Evolutionary conservation across 495 filamentous ascomycete species (phyloP), one percentile per base, ranked within the genome.

Genomic region (Collariella sp.): DNA sequence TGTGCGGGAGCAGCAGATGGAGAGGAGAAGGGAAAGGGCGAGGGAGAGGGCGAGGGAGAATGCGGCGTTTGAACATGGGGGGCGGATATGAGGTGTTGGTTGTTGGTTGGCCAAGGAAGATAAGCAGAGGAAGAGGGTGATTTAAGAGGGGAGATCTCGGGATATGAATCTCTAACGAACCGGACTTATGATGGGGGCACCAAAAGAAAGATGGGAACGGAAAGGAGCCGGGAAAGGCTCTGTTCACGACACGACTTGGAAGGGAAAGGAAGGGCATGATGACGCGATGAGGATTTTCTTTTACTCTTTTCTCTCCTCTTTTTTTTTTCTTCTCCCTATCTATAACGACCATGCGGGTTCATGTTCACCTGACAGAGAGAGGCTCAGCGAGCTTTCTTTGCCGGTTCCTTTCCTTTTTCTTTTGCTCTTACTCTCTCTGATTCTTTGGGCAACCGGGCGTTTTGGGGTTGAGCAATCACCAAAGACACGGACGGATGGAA

Each of bases 291-390:
- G 15, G 35, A 26, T 40, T 46, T 51, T 26, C 18, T 29, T 46
- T 3, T 23, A 18, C 7, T 52, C 56, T 58, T 52, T 51, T 61
- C 59, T 68, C 58, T 65, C 60, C 59, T 48, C 46, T 23, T 24
- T 13, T 24, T 36, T 39, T 46, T 29, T 11, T 43, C 24, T 20
- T 46, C 34, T 54, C 29, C 18, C 9, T 54, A 34, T 29, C 24
- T 53, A 45, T 45, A 38, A 36, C 46, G 6, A 23, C n/a, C 41
- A 53, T 53, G 50, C 50, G n/a, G 50, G 50, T 34, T 13, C 50
- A 45, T 53, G 50, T 24, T 35, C 20, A 29, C 16, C n/a, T 22
- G 23, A 12, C n/a, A 10, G 13, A 31, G 3, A 7, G 33, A 13
- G 46, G 46, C 46, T 49, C 46, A 38, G 46, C 9, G 46, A 50